These are phyloP conservation scores for Gossypium raimondii DNA, from an alignment of 345 rosid species.

Conservation along the genomic window DNA sequence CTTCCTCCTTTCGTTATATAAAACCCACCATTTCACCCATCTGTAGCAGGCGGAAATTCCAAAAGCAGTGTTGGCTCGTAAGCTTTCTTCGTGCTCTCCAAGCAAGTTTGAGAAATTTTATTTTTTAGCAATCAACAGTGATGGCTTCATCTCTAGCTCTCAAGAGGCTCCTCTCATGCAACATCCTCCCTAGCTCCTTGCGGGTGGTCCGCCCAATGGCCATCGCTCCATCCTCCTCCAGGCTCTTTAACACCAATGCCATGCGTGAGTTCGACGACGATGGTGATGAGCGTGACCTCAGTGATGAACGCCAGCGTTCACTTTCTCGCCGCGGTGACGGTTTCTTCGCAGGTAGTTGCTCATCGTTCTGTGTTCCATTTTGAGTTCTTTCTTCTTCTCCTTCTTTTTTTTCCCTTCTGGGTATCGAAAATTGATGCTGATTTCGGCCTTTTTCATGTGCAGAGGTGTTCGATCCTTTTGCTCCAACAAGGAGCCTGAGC, in stretches of 20 bases:
- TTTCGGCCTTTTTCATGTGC: neutral
- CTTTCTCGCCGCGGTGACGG: slow-evolving; percentile 39
- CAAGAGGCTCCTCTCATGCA: neutral
- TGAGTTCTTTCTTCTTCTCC: neutral
- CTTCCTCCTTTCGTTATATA: neutral
- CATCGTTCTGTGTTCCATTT: neutral
- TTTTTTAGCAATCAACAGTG: no score
- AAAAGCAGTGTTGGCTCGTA: neutral
- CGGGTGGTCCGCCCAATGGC: slow-evolving; percentile 20
- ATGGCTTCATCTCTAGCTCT: slow-evolving; percentile 12
- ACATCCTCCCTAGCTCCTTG: neutral
- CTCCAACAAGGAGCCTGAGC: slow-evolving; percentile 56
- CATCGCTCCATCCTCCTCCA: slow-evolving; percentile 18
- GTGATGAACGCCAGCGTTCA: slow-evolving; percentile 25
- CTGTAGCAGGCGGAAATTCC: no score
- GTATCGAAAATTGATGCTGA: neutral
- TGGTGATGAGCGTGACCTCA: slow-evolving; percentile 11
- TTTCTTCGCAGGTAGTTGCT: slow-evolving; percentile 40
- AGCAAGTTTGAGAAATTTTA: neutral
- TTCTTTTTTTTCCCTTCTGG: neutral
- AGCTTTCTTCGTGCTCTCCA: neutral
- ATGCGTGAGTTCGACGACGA: slow-evolving; percentile 24
- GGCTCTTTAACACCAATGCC: slow-evolving; percentile 43
- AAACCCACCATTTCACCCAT: neutral
- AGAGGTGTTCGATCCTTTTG: slow-evolving; percentile 59